Percentiles rank a stretch among this genome's conserved stretches.
Conservation (phyloP, 345 rosid species). For the Sonneratia caseolaris region DNA sequence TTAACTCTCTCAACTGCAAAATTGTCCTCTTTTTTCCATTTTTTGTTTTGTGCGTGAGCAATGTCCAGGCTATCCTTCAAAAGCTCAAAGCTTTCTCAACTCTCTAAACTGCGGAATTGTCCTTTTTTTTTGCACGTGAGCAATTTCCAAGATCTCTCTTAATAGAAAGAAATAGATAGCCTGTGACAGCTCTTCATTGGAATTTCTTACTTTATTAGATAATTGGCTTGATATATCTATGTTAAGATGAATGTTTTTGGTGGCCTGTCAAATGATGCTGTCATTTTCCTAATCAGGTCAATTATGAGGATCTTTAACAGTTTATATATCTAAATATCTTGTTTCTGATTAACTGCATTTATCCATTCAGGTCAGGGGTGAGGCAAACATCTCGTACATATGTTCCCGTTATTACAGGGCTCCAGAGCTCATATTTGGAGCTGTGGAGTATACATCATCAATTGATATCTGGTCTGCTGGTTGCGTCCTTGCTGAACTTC, state of each 20-base stretch:
- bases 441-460: conserved; percentile 71
- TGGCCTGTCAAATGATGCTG: not conserved
- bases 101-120: too few relatives aligned
- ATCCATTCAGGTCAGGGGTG: conserved; percentile 53
- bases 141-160: not conserved
- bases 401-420: conserved; percentile 88
- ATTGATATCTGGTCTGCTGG: conserved; percentile 94
- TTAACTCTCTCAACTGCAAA: not conserved
- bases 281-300: conserved; percentile 7
- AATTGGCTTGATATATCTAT: not conserved
- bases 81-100: too few relatives aligned
- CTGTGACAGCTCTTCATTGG: not conserved
- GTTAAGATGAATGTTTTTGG: not conserved
- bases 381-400: conserved; percentile 70
- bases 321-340: not conserved
- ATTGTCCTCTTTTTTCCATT: not conserved
- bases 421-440: conserved; percentile 82
- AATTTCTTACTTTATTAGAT: not conserved
- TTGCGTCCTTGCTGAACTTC: conserved; percentile 86
- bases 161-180: not conserved
- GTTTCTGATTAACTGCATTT: not conserved
- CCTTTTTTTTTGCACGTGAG: not conserved
- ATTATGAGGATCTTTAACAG: not conserved
- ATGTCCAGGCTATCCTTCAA: too few relatives aligned
- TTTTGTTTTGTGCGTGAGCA: too few relatives aligned